A percentile compares a stretch with the other conserved stretches of the same genome.
phyloP scores from a whole-genome alignment of 345 rosid species.

The Gossypium herbaceum region DNA sequence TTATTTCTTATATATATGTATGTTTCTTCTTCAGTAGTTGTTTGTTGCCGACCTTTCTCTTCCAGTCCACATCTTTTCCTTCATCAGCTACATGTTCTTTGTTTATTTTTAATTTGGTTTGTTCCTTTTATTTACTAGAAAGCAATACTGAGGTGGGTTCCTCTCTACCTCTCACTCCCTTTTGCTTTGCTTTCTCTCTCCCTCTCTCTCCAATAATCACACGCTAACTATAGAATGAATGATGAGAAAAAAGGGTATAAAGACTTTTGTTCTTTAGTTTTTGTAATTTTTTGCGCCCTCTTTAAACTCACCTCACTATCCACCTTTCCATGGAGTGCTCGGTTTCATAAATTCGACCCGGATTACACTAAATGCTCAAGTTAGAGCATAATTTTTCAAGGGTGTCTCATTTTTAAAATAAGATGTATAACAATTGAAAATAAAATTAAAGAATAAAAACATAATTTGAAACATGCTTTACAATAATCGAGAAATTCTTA shows the following conservation, averaged over 20 bases:
- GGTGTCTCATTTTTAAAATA: no score
- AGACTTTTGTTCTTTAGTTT: conserved; percentile 35
- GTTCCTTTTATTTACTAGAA: conserved; percentile 17
- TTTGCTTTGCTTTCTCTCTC: not conserved
- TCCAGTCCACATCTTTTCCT: not conserved
- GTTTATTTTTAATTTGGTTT: not conserved
- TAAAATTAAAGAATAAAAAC: no score
- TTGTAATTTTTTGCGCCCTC: conserved; percentile 29
- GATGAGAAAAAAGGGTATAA: not conserved
- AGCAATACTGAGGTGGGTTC: conserved; percentile 33
- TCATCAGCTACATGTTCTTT: not conserved
- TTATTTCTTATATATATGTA: not conserved
- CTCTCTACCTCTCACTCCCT: conserved; percentile 11
- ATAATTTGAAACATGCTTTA: no score
- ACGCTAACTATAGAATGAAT: conserved; percentile 15
- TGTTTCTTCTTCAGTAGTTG: not conserved
- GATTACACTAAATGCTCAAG: no score
- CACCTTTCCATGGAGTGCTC: not conserved
- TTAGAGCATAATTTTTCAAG: no score
- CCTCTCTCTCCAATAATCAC: conserved; percentile 33
- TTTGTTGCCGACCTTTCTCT: conserved; percentile 13
- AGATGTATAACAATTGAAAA: no score
- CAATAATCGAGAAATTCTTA: no score
- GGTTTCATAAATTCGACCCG: no score
- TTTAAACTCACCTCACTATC: conserved; percentile 34